A percentile compares a stretch with the other conserved stretches of the same genome.
Conservation (phyloP, 768 basidiomycete genomes). For the Arthromyces matolae region DNA sequence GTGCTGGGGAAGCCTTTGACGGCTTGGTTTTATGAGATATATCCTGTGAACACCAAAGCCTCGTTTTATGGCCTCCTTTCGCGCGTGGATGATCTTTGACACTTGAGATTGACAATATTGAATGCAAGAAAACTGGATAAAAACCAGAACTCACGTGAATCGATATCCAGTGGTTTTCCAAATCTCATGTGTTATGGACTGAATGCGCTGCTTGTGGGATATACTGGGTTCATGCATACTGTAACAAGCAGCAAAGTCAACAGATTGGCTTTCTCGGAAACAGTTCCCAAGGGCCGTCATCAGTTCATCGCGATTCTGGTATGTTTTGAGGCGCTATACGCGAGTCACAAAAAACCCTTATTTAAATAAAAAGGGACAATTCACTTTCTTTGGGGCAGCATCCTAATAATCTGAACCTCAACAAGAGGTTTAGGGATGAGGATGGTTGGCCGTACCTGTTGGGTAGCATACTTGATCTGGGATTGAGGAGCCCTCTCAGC, state of each 20-base stretch:
- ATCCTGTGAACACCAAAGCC: conserved; percentile 51
- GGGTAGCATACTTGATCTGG: conserved; percentile 7
- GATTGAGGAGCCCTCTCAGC: conserved; percentile 15
- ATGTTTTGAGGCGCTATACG: conserved; percentile 26
- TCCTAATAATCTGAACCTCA: too few species aligned
- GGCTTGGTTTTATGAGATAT: conserved; percentile 40
- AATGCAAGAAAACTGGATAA: neutral
- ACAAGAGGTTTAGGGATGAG: neutral
- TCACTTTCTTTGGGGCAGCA: too few species aligned
- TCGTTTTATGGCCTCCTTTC: conserved; percentile 46
- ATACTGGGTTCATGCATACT: conserved; percentile 24
- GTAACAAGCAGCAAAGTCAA: conserved; percentile 43
- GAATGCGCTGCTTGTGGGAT: conserved; percentile 40
- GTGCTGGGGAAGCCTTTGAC: conserved; percentile 30
- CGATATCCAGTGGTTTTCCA: conserved; percentile 48
- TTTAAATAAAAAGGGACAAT: too few species aligned
- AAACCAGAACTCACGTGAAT: conserved; percentile 37
- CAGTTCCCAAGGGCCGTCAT: conserved; percentile 29
- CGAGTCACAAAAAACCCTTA: conserved; percentile 5
- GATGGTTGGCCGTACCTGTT: conserved; percentile 12
- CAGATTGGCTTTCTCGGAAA: conserved; percentile 31
- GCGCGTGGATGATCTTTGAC: conserved; percentile 48
- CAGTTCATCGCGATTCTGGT: conserved; percentile 27
- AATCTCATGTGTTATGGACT: conserved; percentile 39
- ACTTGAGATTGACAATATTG: conserved; percentile 20